phyloP scores from a whole-genome alignment of 1,139 yeast genomes.

The Magnusiomyces clavatus region DNA sequence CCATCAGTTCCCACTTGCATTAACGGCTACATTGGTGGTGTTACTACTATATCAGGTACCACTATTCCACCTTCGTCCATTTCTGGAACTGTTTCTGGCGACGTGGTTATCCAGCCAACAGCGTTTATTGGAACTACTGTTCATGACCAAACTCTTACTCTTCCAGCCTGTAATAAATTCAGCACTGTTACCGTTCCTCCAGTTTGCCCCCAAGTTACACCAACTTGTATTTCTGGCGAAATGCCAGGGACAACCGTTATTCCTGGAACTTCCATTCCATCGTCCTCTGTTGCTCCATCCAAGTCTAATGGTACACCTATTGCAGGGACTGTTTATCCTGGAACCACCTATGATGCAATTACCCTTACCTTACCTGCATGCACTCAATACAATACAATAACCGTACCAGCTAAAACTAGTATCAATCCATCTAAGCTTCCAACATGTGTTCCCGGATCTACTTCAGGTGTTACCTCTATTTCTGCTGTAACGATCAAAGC shows the following conservation, averaged over 20 bases:
- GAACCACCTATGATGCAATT: not conserved
- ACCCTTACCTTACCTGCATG: constrained; percentile 9
- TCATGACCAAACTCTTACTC: constrained; percentile 5
- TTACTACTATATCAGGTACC: constrained; percentile 7
- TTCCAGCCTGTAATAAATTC: constrained; percentile 8
- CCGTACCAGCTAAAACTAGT: not conserved
- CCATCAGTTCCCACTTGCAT: not conserved
- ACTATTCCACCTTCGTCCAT: not conserved
- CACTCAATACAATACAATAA: constrained; percentile 5
- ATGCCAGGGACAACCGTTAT: constrained; percentile 10
- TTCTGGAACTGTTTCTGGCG: not conserved
- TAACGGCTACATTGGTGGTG: not conserved
- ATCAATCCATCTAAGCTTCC: not conserved
- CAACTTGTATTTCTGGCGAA: constrained; percentile 3
- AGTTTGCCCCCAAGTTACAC: not conserved
- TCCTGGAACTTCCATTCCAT: constrained; percentile 4
- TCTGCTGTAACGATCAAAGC: not conserved
- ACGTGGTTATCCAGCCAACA: constrained; percentile 5
- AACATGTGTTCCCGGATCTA: constrained; percentile 1
- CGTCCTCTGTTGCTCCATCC: constrained; percentile 4
- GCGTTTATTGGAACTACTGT: constrained; percentile 9
- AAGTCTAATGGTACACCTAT: constrained; percentile 2
- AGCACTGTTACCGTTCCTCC: constrained; percentile 7
- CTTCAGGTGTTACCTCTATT: constrained; percentile 4
- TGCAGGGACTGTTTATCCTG: not conserved